phyloP scores from a whole-genome alignment of 1,284 basidiomycete species.

The Omphalotus olearius region DNA sequence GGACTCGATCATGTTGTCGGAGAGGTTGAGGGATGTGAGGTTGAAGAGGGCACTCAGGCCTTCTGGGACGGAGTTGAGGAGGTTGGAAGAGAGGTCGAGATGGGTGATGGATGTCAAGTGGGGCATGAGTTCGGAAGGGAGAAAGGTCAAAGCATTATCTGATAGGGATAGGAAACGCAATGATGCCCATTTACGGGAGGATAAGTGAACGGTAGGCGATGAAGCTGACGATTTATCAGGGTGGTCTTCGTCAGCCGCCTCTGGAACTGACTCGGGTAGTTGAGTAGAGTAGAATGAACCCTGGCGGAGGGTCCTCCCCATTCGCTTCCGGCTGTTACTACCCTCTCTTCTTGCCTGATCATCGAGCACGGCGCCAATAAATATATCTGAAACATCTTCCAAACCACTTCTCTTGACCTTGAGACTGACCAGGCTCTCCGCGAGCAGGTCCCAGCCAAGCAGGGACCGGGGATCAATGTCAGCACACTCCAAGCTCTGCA shows the following conservation, averaged over 20 bases:
- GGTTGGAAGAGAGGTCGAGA: constrained; percentile 87
- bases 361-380: constrained; percentile 72
- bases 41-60: constrained; percentile 72
- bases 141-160: constrained; percentile 81
- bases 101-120: constrained; percentile 77
- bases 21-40: constrained; percentile 84
- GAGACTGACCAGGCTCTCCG: constrained; percentile 69
- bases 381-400: constrained; percentile 79
- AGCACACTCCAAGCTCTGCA: constrained; percentile 68
- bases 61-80: constrained; percentile 81
- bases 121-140: constrained; percentile 70
- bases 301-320: constrained; percentile 40
- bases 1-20: constrained; percentile 96
- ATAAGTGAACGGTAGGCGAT: constrained; percentile 37
- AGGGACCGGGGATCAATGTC: constrained; percentile 82
- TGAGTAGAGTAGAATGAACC: constrained; percentile 49
- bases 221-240: constrained; percentile 25
- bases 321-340: constrained; percentile 41
- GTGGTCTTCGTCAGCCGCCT: constrained; percentile 43
- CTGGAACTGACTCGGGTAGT: constrained; percentile 56
- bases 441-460: constrained; percentile 82
- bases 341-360: constrained; percentile 66
- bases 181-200: constrained; percentile 73
- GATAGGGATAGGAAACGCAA: constrained; percentile 77
- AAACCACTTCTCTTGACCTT: constrained; percentile 75